Evolutionary conservation across 371 early-diverging fungal genomes (phyloP).

Genomic region (Mortierella sp.): DNA sequence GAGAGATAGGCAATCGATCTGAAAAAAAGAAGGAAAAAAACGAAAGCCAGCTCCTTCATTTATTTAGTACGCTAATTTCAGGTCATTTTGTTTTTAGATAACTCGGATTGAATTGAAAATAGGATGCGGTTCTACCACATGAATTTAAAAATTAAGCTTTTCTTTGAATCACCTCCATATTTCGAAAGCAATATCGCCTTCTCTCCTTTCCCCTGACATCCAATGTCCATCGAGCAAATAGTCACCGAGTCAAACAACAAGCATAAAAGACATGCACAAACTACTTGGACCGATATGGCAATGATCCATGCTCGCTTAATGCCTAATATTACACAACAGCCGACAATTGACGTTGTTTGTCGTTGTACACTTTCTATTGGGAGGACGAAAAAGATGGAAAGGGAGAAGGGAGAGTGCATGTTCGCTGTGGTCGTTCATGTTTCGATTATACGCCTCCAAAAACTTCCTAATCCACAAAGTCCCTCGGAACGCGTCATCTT

Average conservation of each 20-base stretch:
- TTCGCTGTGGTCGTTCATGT: too few relatives aligned
- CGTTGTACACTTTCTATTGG: neutral
- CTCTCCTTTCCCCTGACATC: neutral
- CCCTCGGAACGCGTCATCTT: neutral
- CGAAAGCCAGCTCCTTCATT: too few relatives aligned
- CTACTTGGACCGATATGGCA: neutral
- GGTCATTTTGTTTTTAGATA: too few relatives aligned
- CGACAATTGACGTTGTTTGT: neutral
- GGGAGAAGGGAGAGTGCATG: neutral
- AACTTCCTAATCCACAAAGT: too few relatives aligned
- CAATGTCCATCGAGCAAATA: neutral
- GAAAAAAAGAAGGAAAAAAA: too few relatives aligned
- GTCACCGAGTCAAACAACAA: neutral
- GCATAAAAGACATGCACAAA: neutral
- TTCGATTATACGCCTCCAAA: too few relatives aligned
- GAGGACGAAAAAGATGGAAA: neutral
- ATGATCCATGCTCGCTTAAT: constrained; percentile 1
- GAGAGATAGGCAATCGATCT: too few relatives aligned
- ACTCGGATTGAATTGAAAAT: too few relatives aligned
- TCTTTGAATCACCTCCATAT: too few relatives aligned
- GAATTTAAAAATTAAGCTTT: too few relatives aligned
- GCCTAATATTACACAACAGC: constrained; percentile 1
- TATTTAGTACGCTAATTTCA: too few relatives aligned
- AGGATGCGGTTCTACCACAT: too few relatives aligned
- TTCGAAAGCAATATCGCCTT: neutral